Base-by-base conservation (phyloP, 345 rosid species). In the Citrus maxima region DNA sequence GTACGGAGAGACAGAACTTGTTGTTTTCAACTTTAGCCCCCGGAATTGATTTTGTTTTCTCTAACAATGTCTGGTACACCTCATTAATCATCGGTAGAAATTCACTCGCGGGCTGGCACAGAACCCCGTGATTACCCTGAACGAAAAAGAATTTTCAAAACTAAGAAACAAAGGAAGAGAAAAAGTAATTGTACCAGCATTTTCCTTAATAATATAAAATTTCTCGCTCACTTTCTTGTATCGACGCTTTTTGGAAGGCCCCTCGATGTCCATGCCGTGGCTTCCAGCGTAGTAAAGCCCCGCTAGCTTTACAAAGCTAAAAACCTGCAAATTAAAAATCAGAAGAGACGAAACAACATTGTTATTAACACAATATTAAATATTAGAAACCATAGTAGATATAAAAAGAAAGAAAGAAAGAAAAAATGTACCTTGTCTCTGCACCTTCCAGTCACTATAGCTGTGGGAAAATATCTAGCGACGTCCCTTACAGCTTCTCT, bases 191-290 rank as follows among this genome's bases (percentile, higher is more conserved):
- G n/a, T 63, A 13, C 18, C 6, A 34, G 6, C 35, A 34, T 34
- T 34, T 34, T 34, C 35, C 35, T 34, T 34, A 34, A 34, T 34
- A 5, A 34, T 0, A 21, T 7, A 70, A 24, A 19, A 60, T 54
- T 35, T 13, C 83, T 72, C 58, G 22, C 22, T 54, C 75, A 90
- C 93, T 86, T 87, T 88, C 67, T 81, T 78, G 86, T 87, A 80
- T 75, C 62, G 82, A 76, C 72, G 54, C 38, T 78, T 86, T 74
- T 82, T 87, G 7, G 92, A 83, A 73, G 99, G 99, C 16, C 93
- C 95, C 84, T 87, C 91, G 67, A 96, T 97, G 87, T 97, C 99
- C 98, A 97, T 97, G n/a, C 99, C 99, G 78, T 97, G 99, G 82
- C 99, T 97, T 27, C 97, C 98, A 0, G 99, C 99, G 70, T 97